Evolutionary conservation across 176 grass and related monocot genomes (phyloP).

Genomic region (Lolium rigidum): DNA sequence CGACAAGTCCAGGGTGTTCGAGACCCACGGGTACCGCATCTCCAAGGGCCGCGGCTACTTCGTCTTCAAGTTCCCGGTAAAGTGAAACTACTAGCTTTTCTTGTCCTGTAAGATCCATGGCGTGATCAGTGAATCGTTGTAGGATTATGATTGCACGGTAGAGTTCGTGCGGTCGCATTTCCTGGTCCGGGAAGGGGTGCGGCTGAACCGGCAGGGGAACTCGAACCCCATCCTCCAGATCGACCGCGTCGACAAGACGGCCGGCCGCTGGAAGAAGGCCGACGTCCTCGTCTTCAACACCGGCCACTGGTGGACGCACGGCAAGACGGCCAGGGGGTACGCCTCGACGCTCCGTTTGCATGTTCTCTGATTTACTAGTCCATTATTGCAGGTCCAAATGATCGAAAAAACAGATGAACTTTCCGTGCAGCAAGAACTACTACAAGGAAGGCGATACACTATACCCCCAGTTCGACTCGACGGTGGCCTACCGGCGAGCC

Average conservation of each 20-base stretch:
- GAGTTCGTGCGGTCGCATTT: slow-evolving; percentile 98
- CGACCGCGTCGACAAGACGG: slow-evolving; percentile 84
- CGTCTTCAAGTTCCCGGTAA: slow-evolving; percentile 93
- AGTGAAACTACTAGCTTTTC: no score
- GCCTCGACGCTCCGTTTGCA: no score
- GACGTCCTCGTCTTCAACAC: slow-evolving; percentile 96
- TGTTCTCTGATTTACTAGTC: no score
- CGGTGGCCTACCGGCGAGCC: slow-evolving; percentile 76
- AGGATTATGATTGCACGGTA: slow-evolving; percentile 88
- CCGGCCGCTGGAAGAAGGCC: slow-evolving; percentile 74
- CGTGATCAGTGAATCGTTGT: no score
- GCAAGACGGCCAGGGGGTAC: slow-evolving; percentile 91
- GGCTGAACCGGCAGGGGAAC: slow-evolving; percentile 66
- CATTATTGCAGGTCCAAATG: no score
- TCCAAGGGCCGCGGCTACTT: slow-evolving; percentile 93
- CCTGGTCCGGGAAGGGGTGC: slow-evolving; percentile 78
- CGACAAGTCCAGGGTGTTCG: slow-evolving; percentile 84
- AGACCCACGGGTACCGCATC: slow-evolving; percentile 87
- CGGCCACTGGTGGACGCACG: slow-evolving; percentile 99
- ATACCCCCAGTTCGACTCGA: slow-evolving; percentile 73
- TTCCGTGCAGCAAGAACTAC: slow-evolving; percentile 71
- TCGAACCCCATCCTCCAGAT: slow-evolving; percentile 89
- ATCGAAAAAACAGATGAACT: background rate
- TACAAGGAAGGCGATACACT: slow-evolving; percentile 74
- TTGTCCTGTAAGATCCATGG: no score